These are phyloP conservation scores for Verticillium dahliae DNA, from an alignment of 2,329 filamentous ascomycete genomes.

Conservation along the genomic window DNA sequence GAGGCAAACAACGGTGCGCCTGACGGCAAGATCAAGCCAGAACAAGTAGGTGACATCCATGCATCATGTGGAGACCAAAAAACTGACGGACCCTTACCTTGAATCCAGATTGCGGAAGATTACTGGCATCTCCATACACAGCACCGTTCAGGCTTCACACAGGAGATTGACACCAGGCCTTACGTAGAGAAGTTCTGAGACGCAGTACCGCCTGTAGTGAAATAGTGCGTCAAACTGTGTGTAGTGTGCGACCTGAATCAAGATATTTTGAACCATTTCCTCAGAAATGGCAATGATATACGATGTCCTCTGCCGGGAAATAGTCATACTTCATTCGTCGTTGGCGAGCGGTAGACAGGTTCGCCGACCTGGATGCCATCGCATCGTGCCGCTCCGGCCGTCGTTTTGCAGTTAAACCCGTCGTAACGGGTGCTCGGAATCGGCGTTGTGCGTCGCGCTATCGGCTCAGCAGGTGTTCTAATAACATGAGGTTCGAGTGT, in stretches of 20 bases:
- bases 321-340: slow-evolving; percentile 14
- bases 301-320: slow-evolving; percentile 1
- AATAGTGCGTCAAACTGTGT: neutral
- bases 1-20: slow-evolving; percentile 36
- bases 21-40: slow-evolving; percentile 63
- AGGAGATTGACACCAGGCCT: slow-evolving; percentile 74
- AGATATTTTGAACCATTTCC: neutral
- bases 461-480: neutral
- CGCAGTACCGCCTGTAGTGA: no score
- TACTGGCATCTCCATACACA: slow-evolving; percentile 85
- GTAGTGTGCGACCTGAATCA: neutral
- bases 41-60: slow-evolving; percentile 56
- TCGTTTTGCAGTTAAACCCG: slow-evolving; percentile 6
- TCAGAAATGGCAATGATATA: neutral
- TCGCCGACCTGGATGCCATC: slow-evolving; percentile 7
- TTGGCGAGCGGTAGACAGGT: slow-evolving; percentile 9
- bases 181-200: slow-evolving; percentile 69
- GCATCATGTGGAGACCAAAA: slow-evolving; percentile 3
- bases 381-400: slow-evolving; percentile 7
- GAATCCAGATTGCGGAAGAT: slow-evolving; percentile 69
- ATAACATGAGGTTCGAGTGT: neutral
- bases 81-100: slow-evolving; percentile 3
- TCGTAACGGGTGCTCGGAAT: slow-evolving; percentile 12
- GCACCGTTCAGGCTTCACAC: slow-evolving; percentile 70
- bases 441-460: slow-evolving; percentile 10